Evolutionary conservation across 306 rosid species (phyloP).

Genomic region (Gynostemma pentaphyllum): DNA sequence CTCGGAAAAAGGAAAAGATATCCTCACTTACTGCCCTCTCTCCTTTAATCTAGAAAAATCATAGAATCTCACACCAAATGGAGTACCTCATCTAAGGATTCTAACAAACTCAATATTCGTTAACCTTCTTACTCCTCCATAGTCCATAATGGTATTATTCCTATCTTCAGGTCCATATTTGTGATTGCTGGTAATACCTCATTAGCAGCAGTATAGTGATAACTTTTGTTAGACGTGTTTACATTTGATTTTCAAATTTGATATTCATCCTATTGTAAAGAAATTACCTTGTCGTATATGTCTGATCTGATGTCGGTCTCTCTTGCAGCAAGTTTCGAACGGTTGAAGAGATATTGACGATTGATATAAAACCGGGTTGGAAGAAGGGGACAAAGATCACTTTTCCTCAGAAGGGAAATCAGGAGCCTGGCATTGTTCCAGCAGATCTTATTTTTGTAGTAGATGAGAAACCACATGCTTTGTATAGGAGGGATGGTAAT

Average conservation of each 20-base stretch:
- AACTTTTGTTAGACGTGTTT: background rate
- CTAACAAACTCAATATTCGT: too few species aligned
- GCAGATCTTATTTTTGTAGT: conserved; percentile 79
- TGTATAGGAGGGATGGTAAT: conserved; percentile 68
- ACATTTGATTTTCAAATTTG: background rate
- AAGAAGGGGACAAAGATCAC: conserved; percentile 92
- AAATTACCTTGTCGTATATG: background rate
- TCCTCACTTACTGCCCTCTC: too few species aligned
- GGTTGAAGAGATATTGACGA: conserved; percentile 80
- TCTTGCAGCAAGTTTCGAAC: conserved; percentile 47
- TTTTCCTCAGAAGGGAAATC: conserved; percentile 87
- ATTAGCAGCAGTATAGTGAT: background rate
- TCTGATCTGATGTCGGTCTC: conserved; percentile 12
- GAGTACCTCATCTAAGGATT: too few species aligned
- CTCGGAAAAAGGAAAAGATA: too few species aligned
- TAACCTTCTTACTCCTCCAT: background rate
- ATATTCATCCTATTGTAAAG: background rate
- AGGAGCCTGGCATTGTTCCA: conserved; percentile 69
- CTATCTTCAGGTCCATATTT: background rate
- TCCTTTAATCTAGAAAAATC: too few species aligned
- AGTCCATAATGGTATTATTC: background rate
- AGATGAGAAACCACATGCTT: conserved; percentile 85
- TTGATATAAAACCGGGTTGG: conserved; percentile 91
- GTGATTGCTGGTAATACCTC: background rate
- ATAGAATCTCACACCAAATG: too few species aligned